Percentiles rank a stretch among this genome's conserved stretches.
Conservation (phyloP, 2,329 filamentous ascomycete species). For the Colletotrichum orchidophilum region DNA sequence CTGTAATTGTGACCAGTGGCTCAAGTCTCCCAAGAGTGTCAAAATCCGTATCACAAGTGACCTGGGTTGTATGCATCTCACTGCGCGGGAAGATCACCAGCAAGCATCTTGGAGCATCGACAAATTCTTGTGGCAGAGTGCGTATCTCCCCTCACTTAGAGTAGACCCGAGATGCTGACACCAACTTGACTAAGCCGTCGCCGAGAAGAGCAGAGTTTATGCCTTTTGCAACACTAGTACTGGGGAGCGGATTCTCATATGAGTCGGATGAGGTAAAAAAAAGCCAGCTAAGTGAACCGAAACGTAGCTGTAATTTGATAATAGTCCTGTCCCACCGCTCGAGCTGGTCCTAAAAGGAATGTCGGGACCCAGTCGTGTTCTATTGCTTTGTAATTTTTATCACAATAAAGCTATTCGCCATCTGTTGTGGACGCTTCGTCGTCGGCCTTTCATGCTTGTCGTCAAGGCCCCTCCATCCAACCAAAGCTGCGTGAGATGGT, state of each 20-base stretch:
- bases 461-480: too few species aligned
- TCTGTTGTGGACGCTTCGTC: neutral
- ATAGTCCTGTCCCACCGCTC: neutral
- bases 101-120: conserved; percentile 5
- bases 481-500: too few species aligned
- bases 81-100: neutral
- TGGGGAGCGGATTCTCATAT: conserved; percentile 4
- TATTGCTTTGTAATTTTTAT: neutral
- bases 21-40: neutral
- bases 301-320: neutral
- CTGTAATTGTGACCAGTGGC: conserved; percentile 34
- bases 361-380: too few species aligned
- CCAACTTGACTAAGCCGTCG: neutral
- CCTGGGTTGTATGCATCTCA: neutral
- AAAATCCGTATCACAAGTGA: neutral
- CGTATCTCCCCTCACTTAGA: neutral
- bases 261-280: neutral
- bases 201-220: conserved; percentile 6
- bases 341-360: neutral
- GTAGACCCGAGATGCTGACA: neutral
- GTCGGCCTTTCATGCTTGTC: too few species aligned
- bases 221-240: conserved; percentile 20
- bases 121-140: conserved; percentile 1
- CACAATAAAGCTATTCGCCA: neutral
- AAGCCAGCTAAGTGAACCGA: neutral